Evolutionary conservation across 345 rosid species (phyloP), one percentile per base, ranked within the genome.

Genomic region (Aurinia saxatilis): DNA sequence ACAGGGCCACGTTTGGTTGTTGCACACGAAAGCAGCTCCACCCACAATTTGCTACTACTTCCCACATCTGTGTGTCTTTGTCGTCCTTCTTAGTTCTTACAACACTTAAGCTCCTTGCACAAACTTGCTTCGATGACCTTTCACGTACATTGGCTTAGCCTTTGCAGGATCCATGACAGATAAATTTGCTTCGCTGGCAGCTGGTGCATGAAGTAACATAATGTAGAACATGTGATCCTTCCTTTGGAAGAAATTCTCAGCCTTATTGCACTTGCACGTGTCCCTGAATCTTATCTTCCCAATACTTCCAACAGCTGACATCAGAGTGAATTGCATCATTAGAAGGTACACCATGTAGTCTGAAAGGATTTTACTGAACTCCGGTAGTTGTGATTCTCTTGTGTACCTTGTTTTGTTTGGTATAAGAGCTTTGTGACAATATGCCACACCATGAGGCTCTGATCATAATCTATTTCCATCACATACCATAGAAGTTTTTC

Each of bases 331-430:
- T 74, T 77, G 80, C 76, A 74, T 57, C 8, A 81, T 59, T 35
- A 81, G 23, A 41, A 83, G 85, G 59, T 79, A 79, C 13, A 77
- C 1, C 82, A 83, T 75, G 73, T 81, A 83, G 66, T 83, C 85
- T 0, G 85, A 77, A 3, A 81, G 67, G 4, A 56, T 39, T 70
- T 81, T 81, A 34, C 84, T 75, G 63, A 64, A 60, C 55, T 65
- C 73, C 74, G 52, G 2, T 21, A 0, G 2, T 39, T 1, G 5
- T 38, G 17, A 10, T 30, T 0, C 19, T 15, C 19, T 4, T 19
- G 0, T 0, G 5, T 41, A 13, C 2, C 3, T 16, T 27, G 16
- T 0, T 29, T 18, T 1, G 45, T 42, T 12, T 70, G 57, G 79
- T 65, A 80, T 31, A 78, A 45, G 27, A 85, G 75, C 55, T 82